Evolutionary conservation across 2,329 filamentous ascomycete species (phyloP).

Genomic region (Acrocalymma vagum): DNA sequence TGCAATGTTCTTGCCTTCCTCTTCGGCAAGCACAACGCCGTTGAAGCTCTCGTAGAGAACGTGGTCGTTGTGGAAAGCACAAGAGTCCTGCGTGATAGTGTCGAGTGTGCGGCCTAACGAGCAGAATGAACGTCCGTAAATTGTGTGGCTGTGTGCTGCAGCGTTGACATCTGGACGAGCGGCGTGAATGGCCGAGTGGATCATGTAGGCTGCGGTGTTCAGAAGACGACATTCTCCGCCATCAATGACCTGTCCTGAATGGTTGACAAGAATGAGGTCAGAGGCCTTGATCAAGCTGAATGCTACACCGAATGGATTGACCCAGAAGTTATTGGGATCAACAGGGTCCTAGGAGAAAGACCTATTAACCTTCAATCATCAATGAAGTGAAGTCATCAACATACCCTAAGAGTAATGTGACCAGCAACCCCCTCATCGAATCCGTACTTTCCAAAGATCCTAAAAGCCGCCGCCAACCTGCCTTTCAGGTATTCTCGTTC

Average conservation of each 20-base stretch:
- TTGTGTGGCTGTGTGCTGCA: slow-evolving; percentile 66
- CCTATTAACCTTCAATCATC: background rate
- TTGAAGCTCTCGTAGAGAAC: slow-evolving; percentile 63
- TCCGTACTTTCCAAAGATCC: slow-evolving; percentile 50
- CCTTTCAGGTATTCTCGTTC: slow-evolving; percentile 49
- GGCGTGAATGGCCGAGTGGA: slow-evolving; percentile 67
- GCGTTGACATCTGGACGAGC: slow-evolving; percentile 67
- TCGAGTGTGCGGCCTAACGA: slow-evolving; percentile 67
- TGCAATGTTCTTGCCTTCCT: slow-evolving; percentile 64
- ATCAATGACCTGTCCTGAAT: slow-evolving; percentile 68
- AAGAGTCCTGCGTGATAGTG: slow-evolving; percentile 67
- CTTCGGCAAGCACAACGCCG: slow-evolving; percentile 60
- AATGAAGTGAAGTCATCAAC: slow-evolving; percentile 3
- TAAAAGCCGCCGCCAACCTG: slow-evolving; percentile 47
- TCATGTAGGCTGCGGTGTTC: slow-evolving; percentile 63
- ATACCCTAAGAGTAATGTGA: slow-evolving; percentile 67
- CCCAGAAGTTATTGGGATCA: slow-evolving; percentile 68
- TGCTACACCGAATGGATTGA: slow-evolving; percentile 71
- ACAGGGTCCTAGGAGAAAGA: slow-evolving; percentile 58
- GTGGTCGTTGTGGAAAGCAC: slow-evolving; percentile 62
- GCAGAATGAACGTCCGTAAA: slow-evolving; percentile 70
- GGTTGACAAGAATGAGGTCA: slow-evolving; percentile 73
- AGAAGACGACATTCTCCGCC: slow-evolving; percentile 58
- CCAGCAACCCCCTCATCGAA: slow-evolving; percentile 63
- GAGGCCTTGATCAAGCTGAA: slow-evolving; percentile 70